Base-by-base conservation (phyloP, 106 monocot species). In the Dendrobium officinale region DNA sequence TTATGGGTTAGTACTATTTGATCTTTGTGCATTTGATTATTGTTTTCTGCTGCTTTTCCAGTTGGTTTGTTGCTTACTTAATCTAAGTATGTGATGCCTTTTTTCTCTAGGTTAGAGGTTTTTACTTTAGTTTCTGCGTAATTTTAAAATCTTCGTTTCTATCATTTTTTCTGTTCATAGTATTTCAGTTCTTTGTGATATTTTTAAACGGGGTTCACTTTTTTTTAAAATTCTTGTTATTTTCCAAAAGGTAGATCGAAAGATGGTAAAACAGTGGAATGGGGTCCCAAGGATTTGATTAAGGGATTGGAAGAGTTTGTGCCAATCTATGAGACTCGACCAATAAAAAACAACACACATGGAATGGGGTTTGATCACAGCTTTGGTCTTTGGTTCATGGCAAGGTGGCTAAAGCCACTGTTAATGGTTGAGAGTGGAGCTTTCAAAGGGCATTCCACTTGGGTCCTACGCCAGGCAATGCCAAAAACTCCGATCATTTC, bases 361-460 rank as follows among this genome's bases (percentile, higher is more conserved):
- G 98, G 98, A 20, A 98, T 98, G 98, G 98, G 98, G 24, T 98
- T 98, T 64, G 98, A 98, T 61, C 98, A 98, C 81, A 98, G 98
- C 81, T 98, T 98, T 84, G 98, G 98, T 4, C 87, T 98, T 13
- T 98, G 98, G 98, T 98, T 98, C 85, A 95, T 98, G 89, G 61
- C 88, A 9, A 86, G 91, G 16, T 98, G 94, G 94, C 83, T 98
- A 29, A 91, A 95, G 75, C 98, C 98, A 20, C 88, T 91, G 31
- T 81, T 98, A 67, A 92, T 98, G 94, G 88, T 98, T 24, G 98
- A 98, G 82, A 98, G 98, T 79, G 98, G 92, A 31, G 98, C 94
- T 61, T 98, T 98, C 80, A 98, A 92, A 59, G 98, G 94, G 16
- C 98, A 99, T 68, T 99, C 98, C 19, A 99, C 98, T 1, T 99